Evolutionary conservation across 768 basidiomycete species (phyloP).

Genomic region (Mycena amicta): DNA sequence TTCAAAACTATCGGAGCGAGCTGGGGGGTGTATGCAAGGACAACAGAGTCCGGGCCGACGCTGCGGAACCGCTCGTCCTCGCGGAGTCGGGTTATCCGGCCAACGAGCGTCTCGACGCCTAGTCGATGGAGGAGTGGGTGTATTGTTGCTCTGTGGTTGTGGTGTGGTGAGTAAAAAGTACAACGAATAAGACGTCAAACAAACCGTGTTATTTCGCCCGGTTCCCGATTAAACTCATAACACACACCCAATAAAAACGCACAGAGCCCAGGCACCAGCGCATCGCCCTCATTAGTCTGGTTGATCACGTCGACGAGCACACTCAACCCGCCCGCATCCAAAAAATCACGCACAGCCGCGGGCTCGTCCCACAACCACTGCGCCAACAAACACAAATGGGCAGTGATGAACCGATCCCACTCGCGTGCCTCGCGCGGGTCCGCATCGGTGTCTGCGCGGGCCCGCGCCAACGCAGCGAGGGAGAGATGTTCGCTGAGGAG

Average conservation of each 20-base stretch:
- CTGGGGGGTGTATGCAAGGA: slow-evolving; percentile 54
- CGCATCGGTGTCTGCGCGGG: slow-evolving; percentile 65
- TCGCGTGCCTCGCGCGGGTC: slow-evolving; percentile 66
- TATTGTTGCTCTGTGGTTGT: slow-evolving; percentile 65
- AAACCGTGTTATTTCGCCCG: slow-evolving; percentile 92
- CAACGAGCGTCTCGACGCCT: slow-evolving; percentile 86
- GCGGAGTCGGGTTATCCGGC: slow-evolving; percentile 81
- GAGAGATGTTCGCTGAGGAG: slow-evolving; percentile 91
- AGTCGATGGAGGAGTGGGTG: slow-evolving; percentile 89
- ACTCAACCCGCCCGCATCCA: slow-evolving; percentile 87
- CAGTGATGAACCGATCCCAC: slow-evolving; percentile 88
- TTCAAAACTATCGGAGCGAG: slow-evolving; percentile 36
- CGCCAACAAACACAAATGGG: slow-evolving; percentile 78
- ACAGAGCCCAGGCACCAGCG: slow-evolving; percentile 85
- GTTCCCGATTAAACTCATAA: slow-evolving; percentile 95
- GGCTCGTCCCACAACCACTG: slow-evolving; percentile 99
- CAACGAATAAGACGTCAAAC: slow-evolving; percentile 32
- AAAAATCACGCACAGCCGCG: slow-evolving; percentile 81
- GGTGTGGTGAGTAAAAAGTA: background rate
- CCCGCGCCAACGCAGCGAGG: slow-evolving; percentile 77
- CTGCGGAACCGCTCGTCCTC: slow-evolving; percentile 94
- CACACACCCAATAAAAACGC: slow-evolving; percentile 91
- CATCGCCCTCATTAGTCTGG: slow-evolving; percentile 83
- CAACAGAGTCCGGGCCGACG: slow-evolving; percentile 83
- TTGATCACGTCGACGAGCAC: slow-evolving; percentile 94